Evolutionary conservation across 192 early-diverging fungal genomes (phyloP).

Genomic region (Lunasporangiospora selenospora): DNA sequence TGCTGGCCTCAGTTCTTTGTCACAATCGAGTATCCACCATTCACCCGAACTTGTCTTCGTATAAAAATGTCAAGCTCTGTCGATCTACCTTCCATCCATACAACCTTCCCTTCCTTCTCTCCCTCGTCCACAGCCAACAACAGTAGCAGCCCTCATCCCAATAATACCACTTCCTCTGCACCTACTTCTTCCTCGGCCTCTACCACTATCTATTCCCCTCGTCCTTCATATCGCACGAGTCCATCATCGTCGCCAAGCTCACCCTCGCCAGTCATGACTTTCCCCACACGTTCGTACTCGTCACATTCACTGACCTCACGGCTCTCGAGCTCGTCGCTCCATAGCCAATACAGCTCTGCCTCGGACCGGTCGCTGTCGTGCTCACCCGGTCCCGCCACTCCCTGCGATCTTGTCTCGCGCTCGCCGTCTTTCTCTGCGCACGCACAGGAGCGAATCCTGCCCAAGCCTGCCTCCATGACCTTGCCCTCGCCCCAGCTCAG

Average conservation of each 20-base stretch:
- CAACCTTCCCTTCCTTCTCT: slow-evolving; percentile 23
- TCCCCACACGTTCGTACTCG: slow-evolving; percentile 28
- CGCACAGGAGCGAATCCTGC: slow-evolving; percentile 16
- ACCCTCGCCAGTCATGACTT: slow-evolving; percentile 21
- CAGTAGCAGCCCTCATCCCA: no score
- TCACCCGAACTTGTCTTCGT: background rate
- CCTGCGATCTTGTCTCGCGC: slow-evolving; percentile 23
- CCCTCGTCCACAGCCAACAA: no score
- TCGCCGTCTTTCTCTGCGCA: slow-evolving; percentile 48
- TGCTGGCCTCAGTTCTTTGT: no score
- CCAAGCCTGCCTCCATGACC: slow-evolving; percentile 19
- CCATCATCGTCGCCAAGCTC: slow-evolving; percentile 16
- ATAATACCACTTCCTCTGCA: no score
- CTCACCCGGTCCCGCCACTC: slow-evolving; percentile 36
- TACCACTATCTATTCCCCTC: slow-evolving; percentile 5
- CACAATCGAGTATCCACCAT: background rate
- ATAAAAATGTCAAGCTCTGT: slow-evolving; percentile 22
- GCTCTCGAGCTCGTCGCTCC: slow-evolving; percentile 32
- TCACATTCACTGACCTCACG: slow-evolving; percentile 26
- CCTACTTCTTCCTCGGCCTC: slow-evolving; percentile 1
- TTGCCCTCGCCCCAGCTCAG: no score
- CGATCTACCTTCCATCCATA: slow-evolving; percentile 31
- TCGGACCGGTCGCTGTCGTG: slow-evolving; percentile 33
- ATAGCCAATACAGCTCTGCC: slow-evolving; percentile 35
- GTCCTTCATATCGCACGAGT: slow-evolving; percentile 12